phyloP scores from a whole-genome alignment of 169 alveolate species.

The Theileria parva region DNA sequence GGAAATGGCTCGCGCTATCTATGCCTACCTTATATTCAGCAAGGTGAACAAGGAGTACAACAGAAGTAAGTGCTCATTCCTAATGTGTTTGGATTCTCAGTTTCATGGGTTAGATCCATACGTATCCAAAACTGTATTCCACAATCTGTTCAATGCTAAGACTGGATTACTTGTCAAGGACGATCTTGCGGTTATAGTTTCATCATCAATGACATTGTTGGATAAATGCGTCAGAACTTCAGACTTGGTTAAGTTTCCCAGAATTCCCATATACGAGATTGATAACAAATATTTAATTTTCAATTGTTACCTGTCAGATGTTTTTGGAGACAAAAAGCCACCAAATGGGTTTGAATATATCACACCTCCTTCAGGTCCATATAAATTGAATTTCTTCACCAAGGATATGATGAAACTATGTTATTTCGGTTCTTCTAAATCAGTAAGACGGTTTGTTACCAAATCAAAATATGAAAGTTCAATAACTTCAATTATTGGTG shows the following conservation, averaged over 20 bases:
- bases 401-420: constrained; percentile 6
- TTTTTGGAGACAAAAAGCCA: background rate
- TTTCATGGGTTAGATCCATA: constrained; percentile 70
- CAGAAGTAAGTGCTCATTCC: constrained; percentile 27
- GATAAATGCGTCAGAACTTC: background rate
- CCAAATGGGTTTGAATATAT: background rate
- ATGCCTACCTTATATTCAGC: constrained; percentile 65
- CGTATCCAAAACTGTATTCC: constrained; percentile 58
- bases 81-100: constrained; percentile 69
- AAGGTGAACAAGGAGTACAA: constrained; percentile 42
- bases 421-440: background rate
- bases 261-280: background rate
- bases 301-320: background rate
- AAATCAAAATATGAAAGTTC: background rate
- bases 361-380: background rate
- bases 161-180: constrained; percentile 39
- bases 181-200: constrained; percentile 36
- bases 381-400: background rate
- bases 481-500: background rate
- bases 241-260: background rate
- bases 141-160: constrained; percentile 59
- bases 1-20: constrained; percentile 90
- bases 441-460: background rate
- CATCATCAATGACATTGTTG: constrained; percentile 14
- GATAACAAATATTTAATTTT: background rate